Evolutionary conservation across 768 basidiomycete species (phyloP).

Genomic region (Sarcodon sp.): DNA sequence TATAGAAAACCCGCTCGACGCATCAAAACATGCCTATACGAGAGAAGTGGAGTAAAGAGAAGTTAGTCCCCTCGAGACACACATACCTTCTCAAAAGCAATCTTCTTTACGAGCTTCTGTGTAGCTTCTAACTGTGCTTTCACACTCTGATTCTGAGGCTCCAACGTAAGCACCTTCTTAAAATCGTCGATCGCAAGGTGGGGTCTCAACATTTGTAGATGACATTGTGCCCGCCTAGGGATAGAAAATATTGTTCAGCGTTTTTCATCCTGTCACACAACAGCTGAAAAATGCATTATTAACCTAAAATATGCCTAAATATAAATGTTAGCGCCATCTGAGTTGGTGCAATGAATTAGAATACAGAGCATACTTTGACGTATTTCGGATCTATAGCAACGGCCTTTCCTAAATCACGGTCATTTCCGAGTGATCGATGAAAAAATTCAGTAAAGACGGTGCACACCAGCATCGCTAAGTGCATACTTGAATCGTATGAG

Average conservation of each 20-base stretch:
- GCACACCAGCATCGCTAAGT: constrained; percentile 71
- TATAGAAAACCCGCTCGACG: constrained; percentile 13
- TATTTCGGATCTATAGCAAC: constrained; percentile 83
- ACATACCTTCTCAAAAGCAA: constrained; percentile 83
- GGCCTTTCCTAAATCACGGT: constrained; percentile 46
- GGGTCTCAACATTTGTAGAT: constrained; percentile 82
- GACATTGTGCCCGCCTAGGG: constrained; percentile 73
- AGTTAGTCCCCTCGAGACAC: neutral
- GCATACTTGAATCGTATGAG: constrained; percentile 35
- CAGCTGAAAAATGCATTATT: too few species aligned
- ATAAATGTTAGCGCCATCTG: neutral
- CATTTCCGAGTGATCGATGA: neutral
- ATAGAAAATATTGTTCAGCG: constrained; percentile 1
- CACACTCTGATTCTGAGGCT: constrained; percentile 78
- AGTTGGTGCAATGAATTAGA: neutral
- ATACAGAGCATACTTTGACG: constrained; percentile 35
- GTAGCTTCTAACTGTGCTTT: constrained; percentile 75
- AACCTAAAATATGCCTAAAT: too few species aligned
- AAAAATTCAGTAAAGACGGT: neutral
- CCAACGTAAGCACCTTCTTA: constrained; percentile 69
- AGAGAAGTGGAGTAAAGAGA: neutral
- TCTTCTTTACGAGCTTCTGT: constrained; percentile 79
- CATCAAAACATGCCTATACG: neutral
- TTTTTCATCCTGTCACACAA: neutral
- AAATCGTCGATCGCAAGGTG: constrained; percentile 82